Evolutionary conservation across 768 basidiomycete species (phyloP), one percentile per base, ranked within the genome.

Genomic region (Lactarius hengduanensis): DNA sequence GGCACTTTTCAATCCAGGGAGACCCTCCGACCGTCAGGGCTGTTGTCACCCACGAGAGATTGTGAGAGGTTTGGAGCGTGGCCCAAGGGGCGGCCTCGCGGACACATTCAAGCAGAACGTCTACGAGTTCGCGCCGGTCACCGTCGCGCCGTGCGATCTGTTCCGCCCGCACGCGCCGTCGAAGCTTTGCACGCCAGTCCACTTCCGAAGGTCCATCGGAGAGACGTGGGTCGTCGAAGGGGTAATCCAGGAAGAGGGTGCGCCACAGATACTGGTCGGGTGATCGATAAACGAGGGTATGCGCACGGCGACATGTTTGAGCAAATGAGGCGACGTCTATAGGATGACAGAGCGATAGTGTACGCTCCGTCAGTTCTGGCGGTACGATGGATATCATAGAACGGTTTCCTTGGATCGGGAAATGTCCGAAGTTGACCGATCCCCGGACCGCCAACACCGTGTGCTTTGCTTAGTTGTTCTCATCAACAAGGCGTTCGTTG

Each of bases 201-300:
- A 62, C 61, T 8, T 55, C 41, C 62, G 60, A 9, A 6, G 47
- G 18, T 28, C n/a, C 40, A 30, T 54, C 69, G 60, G 50, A 66
- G 58, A 26, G 69, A 66, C 84, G 78, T n/a, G 88, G 87, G 71
- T 88, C 84, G 72, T 92, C 91, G 74, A 90, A 91, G 7, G 82
- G 80, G 57, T 76, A 75, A 9, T 66, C 63, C 45, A 88, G 81
- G 75, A 87, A 90, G 60, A 91, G 78, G 61, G 83, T 78, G 61
- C 86, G 84, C 89, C 89, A 92, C 47, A 92, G 80, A 72, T 84
- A 83, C 57, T 83, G 81, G 75, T 88, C 86, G 34, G 77, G 66
- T 36, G 78, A 66, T 26, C 77, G 73, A 71, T 86, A 83, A 54
- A 89, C 80, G 56, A 89, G 75, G 47, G 72, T 71, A 69, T 77